Evolutionary conservation across 2,329 filamentous ascomycete genomes (phyloP), one percentile per base, ranked within the genome.

Genomic region (Ceratocystis alfenasii): DNA sequence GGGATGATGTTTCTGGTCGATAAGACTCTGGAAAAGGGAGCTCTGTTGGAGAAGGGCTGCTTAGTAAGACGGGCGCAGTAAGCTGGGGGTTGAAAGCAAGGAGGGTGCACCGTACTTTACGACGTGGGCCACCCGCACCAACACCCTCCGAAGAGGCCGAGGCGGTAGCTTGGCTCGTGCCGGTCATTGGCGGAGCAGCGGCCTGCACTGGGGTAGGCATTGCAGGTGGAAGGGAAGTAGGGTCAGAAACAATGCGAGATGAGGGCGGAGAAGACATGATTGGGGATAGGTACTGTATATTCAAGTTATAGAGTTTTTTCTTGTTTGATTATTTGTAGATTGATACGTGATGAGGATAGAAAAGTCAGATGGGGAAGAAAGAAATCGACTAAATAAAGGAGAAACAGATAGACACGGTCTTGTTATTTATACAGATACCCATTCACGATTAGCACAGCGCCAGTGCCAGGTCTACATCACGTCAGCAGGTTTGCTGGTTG

Each of bases 1-100:
- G 22, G 73, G 73, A 64, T 78, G 72, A 63, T 80, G 78, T 73
- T 83, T 83, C 66, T 80, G 78, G 68, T 78, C 76, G 60, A 78
- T 75, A 1, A 85, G 78, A 12, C 77, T 74, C 3, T 81, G 78
- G 72, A 83, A 85, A 63, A 68, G 62, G 3, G 67, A 68, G 55
- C 55, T 64, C 67, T 68, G 30, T 7, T 25, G 20, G 20, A 53
- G 48, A 5, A 25, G 8, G 20, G 8, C 15, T 12, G 22, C 48
- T 48, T 48, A 48, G 45, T n/a, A 48, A 48, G 20, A 20, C 5
- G 20, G 17, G 1, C 17, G 20, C 7, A 8, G 15, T n/a, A n/a
- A n/a, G 46, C n/a, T 17, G 4, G 46, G 10, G 17, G 22, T 17
- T 10, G 44, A 20, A 28, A 36, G 20, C 6, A 20, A 1, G 17